Base-by-base conservation (phyloP, 352 stramenopile genomes). In the Pythium scleroteichum region DNA sequence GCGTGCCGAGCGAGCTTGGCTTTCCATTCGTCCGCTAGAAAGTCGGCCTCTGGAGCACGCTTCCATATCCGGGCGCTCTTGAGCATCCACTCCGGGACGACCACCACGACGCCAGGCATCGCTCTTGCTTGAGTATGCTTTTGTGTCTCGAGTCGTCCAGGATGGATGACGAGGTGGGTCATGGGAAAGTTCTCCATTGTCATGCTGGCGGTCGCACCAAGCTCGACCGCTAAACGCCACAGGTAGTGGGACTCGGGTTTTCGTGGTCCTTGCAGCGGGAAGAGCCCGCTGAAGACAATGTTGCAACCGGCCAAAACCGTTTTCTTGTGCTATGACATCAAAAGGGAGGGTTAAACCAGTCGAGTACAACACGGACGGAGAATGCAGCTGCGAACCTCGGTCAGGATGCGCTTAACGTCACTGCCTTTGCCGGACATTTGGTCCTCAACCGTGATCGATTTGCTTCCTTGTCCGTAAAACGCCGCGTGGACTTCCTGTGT, bases 91-190 rank as follows among this genome's bases (percentile, higher is more conserved):
- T 95, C 83, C 0, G 83, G 83, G 1, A 76, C 87, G 16, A 95
- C 83, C 20, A 93, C 75, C 10, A 78, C 51, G 38, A 89, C 78
- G 23, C 75, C 73, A 10, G 78, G 61, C 61, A 83, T 90, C 22
- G 57, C 71, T 52, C 82, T 81, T 10, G 82, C 83, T 76, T 95
- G 78, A 35, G 83, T 71, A 51, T 93, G 82, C 52, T 95, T 95
- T 51, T 92, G 80, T 14, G 85, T 93, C 35, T 85, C 85, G 22
- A 95, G 70, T 3, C 85, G 79, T 8, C 78, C 79, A 24, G 85
- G 85, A 45, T 95, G 82, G 32, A 95, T 93, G 23, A 93, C 81
- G 53, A 95, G 71, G 59, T 95, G 85, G n/a, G 85, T 95, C 41
- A 92, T 69, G 0, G 80, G 73, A 33, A 95, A 93, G 35, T 88